Base-by-base conservation (phyloP, 345 rosid species). In the Bretschneidera sinensis region DNA sequence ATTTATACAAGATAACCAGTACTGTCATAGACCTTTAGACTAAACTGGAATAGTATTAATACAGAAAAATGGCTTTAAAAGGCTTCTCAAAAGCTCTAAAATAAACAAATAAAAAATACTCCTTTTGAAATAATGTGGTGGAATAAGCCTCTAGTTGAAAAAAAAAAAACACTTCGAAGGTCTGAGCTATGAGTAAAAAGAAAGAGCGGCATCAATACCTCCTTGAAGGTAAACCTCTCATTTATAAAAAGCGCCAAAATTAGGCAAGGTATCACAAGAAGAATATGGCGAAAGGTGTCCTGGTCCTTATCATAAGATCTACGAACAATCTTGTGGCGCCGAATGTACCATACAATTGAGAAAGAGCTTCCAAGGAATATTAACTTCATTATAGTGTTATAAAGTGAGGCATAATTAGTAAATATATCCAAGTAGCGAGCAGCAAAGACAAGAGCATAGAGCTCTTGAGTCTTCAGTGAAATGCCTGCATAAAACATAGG, bases 391-490 rank as follows among this genome's bases (percentile, higher is more conserved):
- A 66, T 24, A 2, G 95, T 85, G 68, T 90, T 90, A 58, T 87
- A 90, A 18, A 87, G 28, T 0, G 95, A 90, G 51, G 78, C 13
- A 47, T 64, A 83, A 69, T 45, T 62, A 7, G 84, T 82, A 56
- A 90, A 82, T 21, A n/a, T n/a, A n/a, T n/a, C n/a, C n/a, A n/a
- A n/a, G n/a, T n/a, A n/a, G n/a, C n/a, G n/a, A n/a, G n/a, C 63
- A 34, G 78, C 71, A 65, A 85, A 90, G 54, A 90, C 92, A 60
- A 90, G 51, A 51, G 82, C 88, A 63, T 82, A 87, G 52, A 87
- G 95, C 70, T 90, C 97, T 63, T 90, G 97, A 55, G 97, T 90
- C 82, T 83, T 90, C 59, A 90, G 64, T 1, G 97, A 90, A 56
- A 90, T 25, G 34, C 97, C 97, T 90, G 82, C 76, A 61, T 17